Base-by-base conservation (phyloP, 2,329 filamentous ascomycete genomes). In the Fusarium sp. region DNA sequence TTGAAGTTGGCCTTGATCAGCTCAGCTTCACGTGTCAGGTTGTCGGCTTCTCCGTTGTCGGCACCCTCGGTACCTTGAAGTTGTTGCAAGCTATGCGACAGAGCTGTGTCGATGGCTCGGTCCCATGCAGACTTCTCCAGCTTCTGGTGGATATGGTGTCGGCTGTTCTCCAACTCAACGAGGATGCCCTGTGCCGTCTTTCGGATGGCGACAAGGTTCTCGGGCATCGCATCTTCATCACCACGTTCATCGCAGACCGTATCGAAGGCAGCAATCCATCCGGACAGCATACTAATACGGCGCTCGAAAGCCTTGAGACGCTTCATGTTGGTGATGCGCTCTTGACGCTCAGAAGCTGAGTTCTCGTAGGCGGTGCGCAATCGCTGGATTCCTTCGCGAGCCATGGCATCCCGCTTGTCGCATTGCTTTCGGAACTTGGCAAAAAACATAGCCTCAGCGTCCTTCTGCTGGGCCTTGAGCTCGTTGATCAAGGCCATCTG, bases 401-500 rank as follows among this genome's bases (percentile, higher is more conserved):
- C 87, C 19, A 94, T 88, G 13, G 85, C 85, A 59, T 96, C 93
- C 71, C 93, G 91, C 86, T 97, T 98, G 79, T 96, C 94, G 64
- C 89, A 90, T 76, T 97, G 94, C 82, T 97, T 98, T 77, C 92
- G 92, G 84, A 98, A 97, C 79, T 98, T 98, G 76, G 89, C 87
- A 76, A 96, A 96, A 56, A 94, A 95, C 7, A 91, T 86, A 42
- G 89, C 89, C 80, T 98, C 96, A 9, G 92, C 92, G 63, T 98
- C 94, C 81, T 95, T 97, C 80, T 97, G 94, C 81, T 98, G 94
- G 32, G 93, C 93, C 84, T 96, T 95, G 62, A 99, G 89, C 81
- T 98, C 95, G 76, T 97, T 97, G 82, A 99, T 99, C 79, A 98
- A 84, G n/a, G 91, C 92, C 88, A 97, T 95, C 81, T 99, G 96